A percentile compares a stretch with the other conserved stretches of the same genome.
phyloP scores from a whole-genome alignment of 306 rosid genomes.

The Luffa acutangula region DNA sequence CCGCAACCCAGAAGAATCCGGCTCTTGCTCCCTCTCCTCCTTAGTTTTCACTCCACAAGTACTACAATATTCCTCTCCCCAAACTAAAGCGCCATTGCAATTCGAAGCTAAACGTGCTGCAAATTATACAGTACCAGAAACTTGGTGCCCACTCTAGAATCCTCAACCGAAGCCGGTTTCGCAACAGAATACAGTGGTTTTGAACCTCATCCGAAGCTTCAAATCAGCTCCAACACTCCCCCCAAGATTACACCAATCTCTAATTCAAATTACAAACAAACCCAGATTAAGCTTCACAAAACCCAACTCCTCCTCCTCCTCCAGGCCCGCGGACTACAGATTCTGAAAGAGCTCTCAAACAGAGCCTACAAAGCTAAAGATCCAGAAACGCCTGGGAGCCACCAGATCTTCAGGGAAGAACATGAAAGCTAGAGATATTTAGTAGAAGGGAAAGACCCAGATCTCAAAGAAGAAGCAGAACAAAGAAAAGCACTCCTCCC shows the following conservation, averaged over 20 bases:
- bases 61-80: neutral
- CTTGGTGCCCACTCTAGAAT: conserved; percentile 21
- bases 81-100: conserved; percentile 18
- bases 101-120: conserved; percentile 11
- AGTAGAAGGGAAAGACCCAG: conserved; percentile 30
- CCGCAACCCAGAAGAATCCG: conserved; percentile 21
- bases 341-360: neutral
- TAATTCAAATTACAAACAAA: neutral
- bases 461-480: conserved; percentile 34
- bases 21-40: conserved; percentile 14
- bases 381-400: conserved; percentile 13
- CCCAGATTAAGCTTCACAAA: conserved; percentile 6
- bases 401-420: conserved; percentile 53
- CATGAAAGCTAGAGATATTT: conserved; percentile 8
- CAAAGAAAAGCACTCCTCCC: conserved; percentile 11
- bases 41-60: conserved; percentile 6
- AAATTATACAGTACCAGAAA: conserved; percentile 9
- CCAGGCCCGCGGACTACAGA: neutral
- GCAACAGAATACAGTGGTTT: conserved; percentile 32
- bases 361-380: neutral
- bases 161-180: conserved; percentile 75
- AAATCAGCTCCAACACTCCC: conserved; percentile 34
- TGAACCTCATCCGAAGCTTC: conserved; percentile 57
- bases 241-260: conserved; percentile 13
- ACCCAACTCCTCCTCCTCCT: neutral